Evolutionary conservation across 2,329 filamentous ascomycete species (phyloP), one percentile per base, ranked within the genome.

Genomic region (Fusarium proliferatum): DNA sequence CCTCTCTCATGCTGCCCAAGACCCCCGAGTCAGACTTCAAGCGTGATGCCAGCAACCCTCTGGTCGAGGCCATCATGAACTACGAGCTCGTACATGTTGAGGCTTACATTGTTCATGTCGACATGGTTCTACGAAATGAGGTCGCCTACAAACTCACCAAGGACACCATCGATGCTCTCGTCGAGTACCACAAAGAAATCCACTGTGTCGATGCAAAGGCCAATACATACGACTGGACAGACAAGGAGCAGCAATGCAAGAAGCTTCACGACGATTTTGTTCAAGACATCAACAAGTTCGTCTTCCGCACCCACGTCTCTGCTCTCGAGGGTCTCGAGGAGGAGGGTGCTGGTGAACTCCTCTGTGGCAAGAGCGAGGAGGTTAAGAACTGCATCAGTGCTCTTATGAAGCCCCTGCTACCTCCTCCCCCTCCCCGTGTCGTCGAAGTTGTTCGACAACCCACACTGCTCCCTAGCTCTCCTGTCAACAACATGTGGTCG

Each of bases 41-140:
- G 83, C 92, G 92, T 83, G 94, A 98, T 51, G 87, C 97, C 74
- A 88, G 60, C 59, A 78, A 78, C 56, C 76, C 76, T 48, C 66
- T 78, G 39, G 67, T 96, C 76, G 95, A 98, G 84, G 94, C 93
- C 73, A 86, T 98, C 72, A 94, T 93, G 89, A 97, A 97, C 88
- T 96, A 96, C 84, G 93, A 97, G 86, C 90, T 98, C 80, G 87
- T 98, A 80, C 94, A 98, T 82, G 87, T 98, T 78, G 95, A 98
- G 85, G 96, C 96, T 59, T 99, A 99, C 83, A 96, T 98, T 78
- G 96, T 99, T 70, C 96, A 98, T 84, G 95, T 99, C 84, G 96
- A 99, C 86, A 97, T 98, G 95, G 96, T 99, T 68, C 91, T 97
- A 79, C 93, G 95, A 84, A 96, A 97, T 82, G 96, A 98, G 86